phyloP scores from a whole-genome alignment of 768 basidiomycete genomes.

The Phallus indusiatus region DNA sequence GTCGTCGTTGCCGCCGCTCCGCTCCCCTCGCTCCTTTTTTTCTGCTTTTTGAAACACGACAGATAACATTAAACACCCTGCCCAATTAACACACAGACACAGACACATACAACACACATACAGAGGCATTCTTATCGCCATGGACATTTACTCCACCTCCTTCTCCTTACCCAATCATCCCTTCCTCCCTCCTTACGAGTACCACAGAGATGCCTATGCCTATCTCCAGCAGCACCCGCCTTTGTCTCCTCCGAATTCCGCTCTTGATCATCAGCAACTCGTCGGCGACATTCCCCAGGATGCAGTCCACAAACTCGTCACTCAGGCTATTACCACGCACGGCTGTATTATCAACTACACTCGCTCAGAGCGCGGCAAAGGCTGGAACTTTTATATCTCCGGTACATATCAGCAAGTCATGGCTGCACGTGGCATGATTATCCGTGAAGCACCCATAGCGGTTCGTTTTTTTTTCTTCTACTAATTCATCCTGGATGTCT shows the following conservation, averaged over 20 bases:
- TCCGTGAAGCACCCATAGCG: conserved; percentile 84
- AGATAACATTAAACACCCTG: too few relatives aligned
- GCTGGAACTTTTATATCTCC: conserved; percentile 85
- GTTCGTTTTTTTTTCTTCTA: conserved; percentile 34
- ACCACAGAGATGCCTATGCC: conserved; percentile 13
- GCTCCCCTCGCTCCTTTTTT: too few relatives aligned
- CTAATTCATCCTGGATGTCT: conserved; percentile 11
- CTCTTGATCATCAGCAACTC: conserved; percentile 21
- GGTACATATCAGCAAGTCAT: conserved; percentile 92
- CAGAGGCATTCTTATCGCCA: too few relatives aligned
- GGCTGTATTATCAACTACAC: conserved; percentile 79
- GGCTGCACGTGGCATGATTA: conserved; percentile 76
- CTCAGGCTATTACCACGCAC: conserved; percentile 72
- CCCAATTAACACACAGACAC: background rate
- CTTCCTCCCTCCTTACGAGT: conserved; percentile 45
- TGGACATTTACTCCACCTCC: conserved; percentile 95
- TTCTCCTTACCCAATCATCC: conserved; percentile 86
- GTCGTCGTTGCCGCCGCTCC: conserved; percentile 11
- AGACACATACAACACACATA: too few relatives aligned
- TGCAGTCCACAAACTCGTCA: conserved; percentile 66
- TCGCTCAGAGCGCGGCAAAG: conserved; percentile 57
- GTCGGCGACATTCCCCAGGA: conserved; percentile 48
- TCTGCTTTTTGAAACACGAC: background rate
- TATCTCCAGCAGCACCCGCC: conserved; percentile 23
- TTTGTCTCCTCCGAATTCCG: conserved; percentile 11